Evolutionary conservation across 2,329 filamentous ascomycete species (phyloP).

Genomic region (Elsinoe fawcettii): DNA sequence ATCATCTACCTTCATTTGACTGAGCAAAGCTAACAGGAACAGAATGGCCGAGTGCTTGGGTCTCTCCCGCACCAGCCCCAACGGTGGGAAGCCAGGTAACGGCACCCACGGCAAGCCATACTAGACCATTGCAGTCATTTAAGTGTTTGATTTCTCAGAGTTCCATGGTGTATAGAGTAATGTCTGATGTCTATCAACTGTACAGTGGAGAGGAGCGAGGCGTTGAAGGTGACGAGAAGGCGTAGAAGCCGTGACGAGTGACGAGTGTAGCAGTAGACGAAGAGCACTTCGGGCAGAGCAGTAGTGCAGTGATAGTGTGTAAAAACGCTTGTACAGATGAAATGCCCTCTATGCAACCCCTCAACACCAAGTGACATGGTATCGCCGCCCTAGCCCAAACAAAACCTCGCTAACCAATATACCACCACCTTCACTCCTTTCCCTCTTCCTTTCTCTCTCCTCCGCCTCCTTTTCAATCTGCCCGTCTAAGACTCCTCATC

Average conservation of each 20-base stretch:
- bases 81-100: neutral
- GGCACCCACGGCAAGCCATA: neutral
- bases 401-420: neutral
- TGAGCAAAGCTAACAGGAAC: neutral
- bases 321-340: neutral
- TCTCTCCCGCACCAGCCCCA: neutral
- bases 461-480: neutral
- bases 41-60: slow-evolving; percentile 11
- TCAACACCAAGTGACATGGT: neutral
- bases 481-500: slow-evolving; percentile 42
- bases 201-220: neutral
- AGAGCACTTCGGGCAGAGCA: neutral
- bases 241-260: neutral
- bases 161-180: neutral
- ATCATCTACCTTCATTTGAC: neutral
- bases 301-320: neutral
- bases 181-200: neutral
- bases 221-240: neutral
- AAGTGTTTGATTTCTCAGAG: neutral
- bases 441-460: neutral
- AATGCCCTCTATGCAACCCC: neutral
- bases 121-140: neutral
- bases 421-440: neutral
- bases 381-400: neutral
- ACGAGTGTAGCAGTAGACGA: neutral